Evolutionary conservation across 1,284 basidiomycete genomes (phyloP).

Genomic region (Ceratobasidium papillatum): DNA sequence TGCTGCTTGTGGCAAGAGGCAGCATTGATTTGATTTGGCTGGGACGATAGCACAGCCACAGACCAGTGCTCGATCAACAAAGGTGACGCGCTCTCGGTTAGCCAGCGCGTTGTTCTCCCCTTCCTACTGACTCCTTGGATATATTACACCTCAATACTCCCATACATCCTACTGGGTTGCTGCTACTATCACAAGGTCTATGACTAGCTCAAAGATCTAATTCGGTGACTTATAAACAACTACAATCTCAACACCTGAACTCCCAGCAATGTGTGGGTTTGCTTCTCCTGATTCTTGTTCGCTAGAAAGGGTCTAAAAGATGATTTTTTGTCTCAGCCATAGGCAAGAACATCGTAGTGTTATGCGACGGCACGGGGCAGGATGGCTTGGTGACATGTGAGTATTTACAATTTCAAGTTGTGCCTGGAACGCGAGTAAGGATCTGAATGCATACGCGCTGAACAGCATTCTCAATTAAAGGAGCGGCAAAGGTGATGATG

Average conservation of each 20-base stretch:
- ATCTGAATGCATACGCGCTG: not conserved
- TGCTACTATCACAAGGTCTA: no score
- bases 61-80: not conserved
- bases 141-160: no score
- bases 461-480: constrained; percentile 17
- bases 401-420: not conserved
- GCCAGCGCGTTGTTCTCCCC: not conserved
- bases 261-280: not conserved
- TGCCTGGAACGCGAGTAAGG: not conserved
- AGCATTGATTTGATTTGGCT: no score
- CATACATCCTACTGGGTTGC: no score
- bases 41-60: not conserved
- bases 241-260: no score
- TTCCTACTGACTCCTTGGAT: no score
- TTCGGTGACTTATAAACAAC: no score
- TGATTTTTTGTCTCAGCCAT: not conserved
- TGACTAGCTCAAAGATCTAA: no score
- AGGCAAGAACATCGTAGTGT: constrained; percentile 4
- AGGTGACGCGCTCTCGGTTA: not conserved
- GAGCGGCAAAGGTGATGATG: not conserved
- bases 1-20: no score
- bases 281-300: not conserved
- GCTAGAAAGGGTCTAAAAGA: not conserved
- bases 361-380: constrained; percentile 28
- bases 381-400: constrained; percentile 20